Percentiles rank a stretch among this genome's conserved stretches.
These are phyloP conservation scores for Funneliformis caledonium DNA, from an alignment of 371 early-diverging fungal species.

Conservation along the genomic window DNA sequence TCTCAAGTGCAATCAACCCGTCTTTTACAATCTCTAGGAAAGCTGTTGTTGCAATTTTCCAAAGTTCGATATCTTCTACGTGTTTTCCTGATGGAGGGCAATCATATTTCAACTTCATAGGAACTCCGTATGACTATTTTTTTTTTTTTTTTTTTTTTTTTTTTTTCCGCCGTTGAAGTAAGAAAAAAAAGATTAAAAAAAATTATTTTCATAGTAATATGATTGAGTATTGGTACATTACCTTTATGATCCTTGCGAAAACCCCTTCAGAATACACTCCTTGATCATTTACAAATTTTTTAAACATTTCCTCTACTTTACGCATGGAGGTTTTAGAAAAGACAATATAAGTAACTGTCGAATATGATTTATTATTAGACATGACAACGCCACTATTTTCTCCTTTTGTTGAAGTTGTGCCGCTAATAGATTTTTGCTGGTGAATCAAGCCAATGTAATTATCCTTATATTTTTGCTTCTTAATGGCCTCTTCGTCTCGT, in stretches of 20 bases:
- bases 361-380: conserved; percentile 47
- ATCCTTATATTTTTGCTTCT: background rate
- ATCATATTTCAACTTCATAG: conserved; percentile 78
- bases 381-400: conserved; percentile 39
- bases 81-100: conserved; percentile 77
- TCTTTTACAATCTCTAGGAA: conserved; percentile 66
- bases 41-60: conserved; percentile 73
- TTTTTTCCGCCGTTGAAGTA: background rate
- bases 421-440: background rate
- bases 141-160: background rate
- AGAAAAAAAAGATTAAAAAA: background rate
- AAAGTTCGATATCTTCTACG: conserved; percentile 76
- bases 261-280: conserved; percentile 69
- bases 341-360: conserved; percentile 66
- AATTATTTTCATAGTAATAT: background rate
- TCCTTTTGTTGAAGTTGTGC: background rate
- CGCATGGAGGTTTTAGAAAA: conserved; percentile 70
- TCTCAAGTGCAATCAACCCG: conserved; percentile 63
- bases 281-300: conserved; percentile 54
- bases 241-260: conserved; percentile 67
- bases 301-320: conserved; percentile 62
- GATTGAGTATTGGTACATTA: conserved; percentile 35
- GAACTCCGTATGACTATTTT: conserved; percentile 59
- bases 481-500: background rate
- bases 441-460: background rate